A percentile compares a stretch with the other conserved stretches of the same genome.
Conservation (phyloP, 169 alveolate genomes). For the Plasmodium cynomolgi region DNA sequence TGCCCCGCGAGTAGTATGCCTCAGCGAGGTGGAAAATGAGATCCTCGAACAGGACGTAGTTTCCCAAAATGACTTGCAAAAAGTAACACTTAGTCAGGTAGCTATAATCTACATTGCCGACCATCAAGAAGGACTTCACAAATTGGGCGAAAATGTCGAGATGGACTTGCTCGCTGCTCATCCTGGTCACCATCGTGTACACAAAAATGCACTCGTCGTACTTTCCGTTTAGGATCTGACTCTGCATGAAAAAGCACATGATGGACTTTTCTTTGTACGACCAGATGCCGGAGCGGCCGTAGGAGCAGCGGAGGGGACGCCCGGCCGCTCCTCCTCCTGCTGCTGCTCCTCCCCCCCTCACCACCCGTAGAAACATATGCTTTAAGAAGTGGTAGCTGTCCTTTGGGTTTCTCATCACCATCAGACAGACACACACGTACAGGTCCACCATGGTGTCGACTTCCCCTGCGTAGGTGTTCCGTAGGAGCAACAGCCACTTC, state of each 20-base stretch:
- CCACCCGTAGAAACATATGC: not conserved
- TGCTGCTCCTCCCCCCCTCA: not conserved
- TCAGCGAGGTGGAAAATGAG: slow-evolving; percentile 38
- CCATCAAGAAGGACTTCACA: slow-evolving; percentile 24
- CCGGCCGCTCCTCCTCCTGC: not conserved
- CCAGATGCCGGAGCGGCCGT: not conserved
- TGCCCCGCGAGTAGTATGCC: slow-evolving; percentile 11
- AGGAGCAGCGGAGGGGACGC: too few relatives aligned
- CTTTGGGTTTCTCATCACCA: not conserved
- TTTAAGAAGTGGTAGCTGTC: slow-evolving; percentile 66
- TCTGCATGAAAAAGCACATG: slow-evolving; percentile 59
- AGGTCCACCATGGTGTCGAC: slow-evolving; percentile 22
- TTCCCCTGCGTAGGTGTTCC: not conserved
- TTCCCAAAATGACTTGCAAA: not conserved
- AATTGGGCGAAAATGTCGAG: slow-evolving; percentile 49
- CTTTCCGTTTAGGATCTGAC: slow-evolving; percentile 61
- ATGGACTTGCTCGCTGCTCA: not conserved
- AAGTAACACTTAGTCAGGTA: slow-evolving; percentile 12
- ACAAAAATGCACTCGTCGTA: slow-evolving; percentile 66
- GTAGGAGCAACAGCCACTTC: slow-evolving; percentile 19
- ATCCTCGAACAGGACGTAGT: slow-evolving; percentile 20
- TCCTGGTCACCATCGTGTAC: slow-evolving; percentile 1
- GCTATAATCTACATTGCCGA: not conserved
- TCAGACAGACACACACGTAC: slow-evolving; percentile 24
- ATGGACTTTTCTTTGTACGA: slow-evolving; percentile 25